phyloP scores from a whole-genome alignment of 176 grass and related monocot genomes.

The Aegilops bicornis region DNA sequence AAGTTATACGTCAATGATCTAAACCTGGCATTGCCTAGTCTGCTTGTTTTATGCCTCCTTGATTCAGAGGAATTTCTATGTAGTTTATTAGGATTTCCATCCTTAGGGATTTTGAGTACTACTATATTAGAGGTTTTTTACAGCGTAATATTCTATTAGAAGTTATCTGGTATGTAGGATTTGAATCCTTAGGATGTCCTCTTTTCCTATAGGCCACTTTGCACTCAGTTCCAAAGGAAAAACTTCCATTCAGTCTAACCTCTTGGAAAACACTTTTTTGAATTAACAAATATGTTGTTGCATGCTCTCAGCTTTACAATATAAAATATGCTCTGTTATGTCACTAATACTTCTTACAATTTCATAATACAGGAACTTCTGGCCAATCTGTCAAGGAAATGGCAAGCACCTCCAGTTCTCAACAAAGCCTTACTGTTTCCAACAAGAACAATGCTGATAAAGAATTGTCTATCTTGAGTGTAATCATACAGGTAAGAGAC shows the following conservation, averaged over 20 bases:
- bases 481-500: not conserved
- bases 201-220: not conserved
- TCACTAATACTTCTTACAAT: not conserved
- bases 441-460: not conserved
- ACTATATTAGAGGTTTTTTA: too few species aligned
- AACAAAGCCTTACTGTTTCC: not conserved
- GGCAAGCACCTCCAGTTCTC: not conserved
- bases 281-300: not conserved
- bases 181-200: not conserved
- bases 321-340: not conserved
- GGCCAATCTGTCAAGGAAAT: slow-evolving; percentile 8
- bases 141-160: not conserved
- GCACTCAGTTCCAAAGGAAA: not conserved
- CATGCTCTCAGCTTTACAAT: not conserved
- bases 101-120: not conserved
- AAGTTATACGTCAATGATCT: not conserved
- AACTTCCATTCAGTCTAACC: not conserved
- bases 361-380: not conserved
- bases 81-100: not conserved
- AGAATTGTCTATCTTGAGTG: slow-evolving; percentile 14
- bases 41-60: not conserved
- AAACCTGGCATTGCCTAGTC: not conserved
- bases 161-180: not conserved
- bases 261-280: not conserved
- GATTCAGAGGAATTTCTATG: not conserved